Conservation (phyloP, 345 rosid species). For the Moricandia arvensis region DNA sequence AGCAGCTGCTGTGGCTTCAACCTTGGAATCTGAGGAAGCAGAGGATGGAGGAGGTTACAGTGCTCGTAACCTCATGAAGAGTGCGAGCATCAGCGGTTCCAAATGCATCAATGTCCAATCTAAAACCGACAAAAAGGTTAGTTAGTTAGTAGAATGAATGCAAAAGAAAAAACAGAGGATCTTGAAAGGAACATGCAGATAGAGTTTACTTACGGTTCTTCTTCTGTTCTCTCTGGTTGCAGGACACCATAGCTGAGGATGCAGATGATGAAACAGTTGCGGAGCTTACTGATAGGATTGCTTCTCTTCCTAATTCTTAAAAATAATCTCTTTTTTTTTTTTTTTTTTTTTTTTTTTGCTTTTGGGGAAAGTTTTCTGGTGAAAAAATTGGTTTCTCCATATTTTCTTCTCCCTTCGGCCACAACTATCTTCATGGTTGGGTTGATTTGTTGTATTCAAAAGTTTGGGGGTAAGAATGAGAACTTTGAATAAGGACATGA, state of each 20-base stretch:
- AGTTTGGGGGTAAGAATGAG: conserved; percentile 32
- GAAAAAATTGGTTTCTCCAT: conserved; percentile 14
- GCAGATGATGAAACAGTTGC: conserved; percentile 19
- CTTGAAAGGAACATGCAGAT: conserved; percentile 1
- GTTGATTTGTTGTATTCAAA: conserved; percentile 34
- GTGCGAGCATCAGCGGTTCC: conserved; percentile 95
- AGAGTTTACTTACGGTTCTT: background rate
- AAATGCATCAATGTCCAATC: conserved; percentile 63
- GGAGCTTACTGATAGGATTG: conserved; percentile 29
- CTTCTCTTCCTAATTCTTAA: conserved; percentile 32
- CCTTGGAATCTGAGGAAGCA: conserved; percentile 49
- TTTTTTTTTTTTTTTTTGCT: background rate
- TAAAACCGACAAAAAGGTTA: conserved; percentile 51
- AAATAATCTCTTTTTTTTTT: background rate
- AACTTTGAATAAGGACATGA: conserved; percentile 23
- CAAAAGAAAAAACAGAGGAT: background rate
- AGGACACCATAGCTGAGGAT: conserved; percentile 40
- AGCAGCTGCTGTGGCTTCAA: conserved; percentile 47
- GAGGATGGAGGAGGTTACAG: conserved; percentile 46
- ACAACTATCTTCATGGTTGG: conserved; percentile 31
- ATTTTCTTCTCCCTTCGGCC: conserved; percentile 23
- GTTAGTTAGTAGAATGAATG: background rate
- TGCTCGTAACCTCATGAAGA: conserved; percentile 76
- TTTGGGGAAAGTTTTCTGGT: conserved; percentile 14
- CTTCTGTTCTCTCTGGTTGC: conserved; percentile 7